A percentile compares a stretch with the other conserved stretches of the same genome.
Evolutionary conservation across 106 monocot species (phyloP).

Genomic region (Allium fistulosum): DNA sequence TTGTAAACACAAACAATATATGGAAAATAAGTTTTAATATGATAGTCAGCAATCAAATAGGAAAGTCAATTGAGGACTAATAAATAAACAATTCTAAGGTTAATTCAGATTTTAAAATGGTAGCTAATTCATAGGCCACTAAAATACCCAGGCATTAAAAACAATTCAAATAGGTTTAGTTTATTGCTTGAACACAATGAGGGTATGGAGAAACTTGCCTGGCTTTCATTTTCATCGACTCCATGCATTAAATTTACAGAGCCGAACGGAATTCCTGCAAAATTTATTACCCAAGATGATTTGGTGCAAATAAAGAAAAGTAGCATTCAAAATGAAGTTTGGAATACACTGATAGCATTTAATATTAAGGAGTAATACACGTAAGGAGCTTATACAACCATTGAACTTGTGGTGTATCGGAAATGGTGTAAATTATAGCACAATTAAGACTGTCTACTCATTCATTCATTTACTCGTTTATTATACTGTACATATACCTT

Average conservation of each 20-base stretch:
- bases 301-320: background rate
- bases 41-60: too few species aligned
- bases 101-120: background rate
- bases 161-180: conserved; percentile 3
- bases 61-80: background rate
- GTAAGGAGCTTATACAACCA: too few species aligned
- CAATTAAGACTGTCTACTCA: too few species aligned
- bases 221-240: conserved; percentile 98
- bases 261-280: conserved; percentile 93
- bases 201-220: conserved; percentile 35
- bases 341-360: too few species aligned
- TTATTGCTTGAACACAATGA: background rate
- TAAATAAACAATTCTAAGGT: background rate
- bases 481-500: too few species aligned
- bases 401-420: too few species aligned
- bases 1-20: too few species aligned
- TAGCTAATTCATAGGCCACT: background rate
- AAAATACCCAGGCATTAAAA: background rate
- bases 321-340: background rate
- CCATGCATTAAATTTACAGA: conserved; percentile 87
- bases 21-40: too few species aligned
- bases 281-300: conserved; percentile 1
- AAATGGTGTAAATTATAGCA: too few species aligned
- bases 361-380: too few species aligned
- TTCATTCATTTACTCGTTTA: too few species aligned